Evolutionary conservation across 1,284 basidiomycete genomes (phyloP), one percentile per base, ranked within the genome.

Genomic region (Erythrobasidium hasegawianum): DNA sequence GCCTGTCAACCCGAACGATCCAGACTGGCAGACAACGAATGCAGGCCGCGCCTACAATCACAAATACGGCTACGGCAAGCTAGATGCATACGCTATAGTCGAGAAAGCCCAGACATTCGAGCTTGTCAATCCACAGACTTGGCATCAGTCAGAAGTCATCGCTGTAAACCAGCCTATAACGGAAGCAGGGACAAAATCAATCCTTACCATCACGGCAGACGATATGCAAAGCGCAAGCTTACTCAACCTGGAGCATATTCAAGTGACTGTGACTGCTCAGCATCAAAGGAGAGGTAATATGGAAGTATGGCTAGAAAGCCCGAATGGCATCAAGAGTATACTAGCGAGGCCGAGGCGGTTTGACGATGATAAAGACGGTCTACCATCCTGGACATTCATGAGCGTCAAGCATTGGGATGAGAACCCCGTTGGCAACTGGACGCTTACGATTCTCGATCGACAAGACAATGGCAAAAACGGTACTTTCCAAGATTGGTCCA

Each of bases 401-500:
- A 86, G 87, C 24, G 85, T 98, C 64, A 98, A 98, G 79, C 96
- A 99, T 77, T 99, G 96, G 96, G 93, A 88, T 55, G 96, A 99
- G 79, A 82, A 89, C 74, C 89, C 94, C 0, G 77, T 92, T n/a
- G 96, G 96, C 14, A 84, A 86, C 7, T 99, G 96, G 96, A 90
- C 85, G 0, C 84, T 98, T 65, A 85, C 80, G 41, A 90, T 97
- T 9, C 86, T 84, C 39, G 94, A 97, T 75, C 85, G 87, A 71
- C 81, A 82, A 59, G 82, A 80, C 64, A 79, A 85, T 33, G 79
- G 80, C 5, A 81, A 83, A 59, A 84, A 81, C 47, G 96, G 96
- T 55, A 83, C 82, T 11, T 92, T 99, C 80, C 81, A 90, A 50
- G 89, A 89, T 14, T 99, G 95, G 95, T 85, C 86, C 58, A 86